Conservation (phyloP, 2,329 filamentous ascomycete genomes). For the Aspergillus japonicus region DNA sequence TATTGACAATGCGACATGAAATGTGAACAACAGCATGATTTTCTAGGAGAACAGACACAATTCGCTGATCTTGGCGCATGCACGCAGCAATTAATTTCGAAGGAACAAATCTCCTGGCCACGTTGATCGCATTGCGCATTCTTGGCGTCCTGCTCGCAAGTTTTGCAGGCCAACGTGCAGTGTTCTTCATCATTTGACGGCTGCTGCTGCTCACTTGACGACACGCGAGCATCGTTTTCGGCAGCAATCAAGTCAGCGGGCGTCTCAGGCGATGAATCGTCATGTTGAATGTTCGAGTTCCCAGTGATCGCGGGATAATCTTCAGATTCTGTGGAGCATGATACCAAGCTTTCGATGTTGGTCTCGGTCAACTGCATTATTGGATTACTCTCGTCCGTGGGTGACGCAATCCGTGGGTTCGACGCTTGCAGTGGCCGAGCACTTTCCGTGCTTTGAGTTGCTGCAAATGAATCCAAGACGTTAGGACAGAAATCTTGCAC, state of each 20-base stretch:
- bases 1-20: slow-evolving; percentile 19
- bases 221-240: background rate
- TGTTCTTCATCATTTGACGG: background rate
- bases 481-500: too few species aligned
- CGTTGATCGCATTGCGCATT: slow-evolving; percentile 9
- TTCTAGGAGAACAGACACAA: slow-evolving; percentile 17
- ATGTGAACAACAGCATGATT: slow-evolving; percentile 24
- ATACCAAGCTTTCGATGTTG: background rate
- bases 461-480: background rate
- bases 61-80: slow-evolving; percentile 8
- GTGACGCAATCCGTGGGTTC: background rate
- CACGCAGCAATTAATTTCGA: slow-evolving; percentile 19
- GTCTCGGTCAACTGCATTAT: background rate
- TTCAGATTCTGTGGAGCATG: background rate
- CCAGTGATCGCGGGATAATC: background rate
- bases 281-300: background rate
- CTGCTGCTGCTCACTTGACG: background rate
- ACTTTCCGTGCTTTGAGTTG: background rate
- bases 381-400: background rate
- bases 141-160: background rate
- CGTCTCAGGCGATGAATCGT: background rate
- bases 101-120: slow-evolving; percentile 14
- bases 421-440: background rate
- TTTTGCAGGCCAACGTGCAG: background rate
- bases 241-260: background rate